A percentile compares a stretch with the other conserved stretches of the same genome.
These are phyloP conservation scores for Paracamarosporium sp. DNA, from an alignment of 2,329 filamentous ascomycete species.

Conservation along the genomic window DNA sequence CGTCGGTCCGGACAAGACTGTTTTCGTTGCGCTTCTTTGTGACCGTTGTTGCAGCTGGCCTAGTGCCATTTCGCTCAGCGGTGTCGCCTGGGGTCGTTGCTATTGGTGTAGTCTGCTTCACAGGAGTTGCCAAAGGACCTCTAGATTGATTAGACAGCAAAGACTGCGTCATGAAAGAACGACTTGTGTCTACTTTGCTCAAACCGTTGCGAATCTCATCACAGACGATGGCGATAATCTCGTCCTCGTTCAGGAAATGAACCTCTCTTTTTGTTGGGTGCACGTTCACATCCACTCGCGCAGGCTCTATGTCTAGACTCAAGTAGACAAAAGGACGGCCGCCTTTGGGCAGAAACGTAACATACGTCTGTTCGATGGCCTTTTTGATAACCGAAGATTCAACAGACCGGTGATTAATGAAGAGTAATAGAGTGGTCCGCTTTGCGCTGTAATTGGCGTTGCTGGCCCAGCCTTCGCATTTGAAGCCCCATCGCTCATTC, in stretches of 20 bases:
- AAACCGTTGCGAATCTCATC: constrained; percentile 78
- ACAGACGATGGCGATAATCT: constrained; percentile 88
- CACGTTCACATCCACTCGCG: constrained; percentile 93
- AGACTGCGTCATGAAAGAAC: constrained; percentile 93
- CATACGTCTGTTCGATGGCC: constrained; percentile 88
- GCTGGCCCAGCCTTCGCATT: constrained; percentile 78
- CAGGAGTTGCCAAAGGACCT: constrained; percentile 48
- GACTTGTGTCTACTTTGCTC: constrained; percentile 87
- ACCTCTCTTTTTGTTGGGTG: constrained; percentile 97
- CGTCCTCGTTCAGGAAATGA: constrained; percentile 96
- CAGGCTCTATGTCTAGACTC: constrained; percentile 89
- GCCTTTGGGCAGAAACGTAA: constrained; percentile 86
- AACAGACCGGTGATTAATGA: constrained; percentile 95
- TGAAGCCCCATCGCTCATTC: constrained; percentile 84
- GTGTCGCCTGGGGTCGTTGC: constrained; percentile 28
- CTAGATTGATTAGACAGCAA: constrained; percentile 61
- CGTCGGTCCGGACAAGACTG: constrained; percentile 88
- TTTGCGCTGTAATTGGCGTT: constrained; percentile 97
- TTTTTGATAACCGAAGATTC: constrained; percentile 90
- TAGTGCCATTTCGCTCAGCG: constrained; percentile 34
- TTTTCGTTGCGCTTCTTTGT: constrained; percentile 72
- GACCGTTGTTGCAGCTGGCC: constrained; percentile 33
- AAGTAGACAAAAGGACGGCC: constrained; percentile 95
- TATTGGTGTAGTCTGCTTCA: constrained; percentile 42
- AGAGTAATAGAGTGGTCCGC: constrained; percentile 83